phyloP scores from a whole-genome alignment of 2,329 filamentous ascomycete genomes.

The Cercospora sesami region DNA sequence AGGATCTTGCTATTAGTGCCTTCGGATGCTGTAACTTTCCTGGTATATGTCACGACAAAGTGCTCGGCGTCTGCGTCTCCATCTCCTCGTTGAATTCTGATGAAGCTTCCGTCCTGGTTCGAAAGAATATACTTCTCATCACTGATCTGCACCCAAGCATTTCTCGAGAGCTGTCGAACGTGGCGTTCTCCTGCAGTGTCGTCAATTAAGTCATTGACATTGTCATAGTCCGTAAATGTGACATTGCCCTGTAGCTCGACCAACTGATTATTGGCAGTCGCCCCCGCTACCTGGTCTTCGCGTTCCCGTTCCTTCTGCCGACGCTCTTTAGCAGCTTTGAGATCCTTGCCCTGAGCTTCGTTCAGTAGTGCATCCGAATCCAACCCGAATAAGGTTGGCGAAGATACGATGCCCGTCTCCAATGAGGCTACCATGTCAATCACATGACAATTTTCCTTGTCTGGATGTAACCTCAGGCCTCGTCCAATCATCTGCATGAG shows the following conservation, averaged over 20 bases:
- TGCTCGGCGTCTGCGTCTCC: slow-evolving; percentile 35
- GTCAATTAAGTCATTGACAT: slow-evolving; percentile 83
- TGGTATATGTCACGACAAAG: slow-evolving; percentile 46
- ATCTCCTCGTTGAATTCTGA: slow-evolving; percentile 50
- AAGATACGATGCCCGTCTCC: slow-evolving; percentile 80
- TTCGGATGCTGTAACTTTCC: slow-evolving; percentile 39
- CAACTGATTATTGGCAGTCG: not conserved
- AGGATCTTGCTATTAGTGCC: slow-evolving; percentile 54
- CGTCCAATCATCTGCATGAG: slow-evolving; percentile 97
- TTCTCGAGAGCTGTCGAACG: slow-evolving; percentile 71
- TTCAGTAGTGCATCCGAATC: slow-evolving; percentile 77
- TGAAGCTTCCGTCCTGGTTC: slow-evolving; percentile 60
- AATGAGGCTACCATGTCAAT: slow-evolving; percentile 94
- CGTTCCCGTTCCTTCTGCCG: slow-evolving; percentile 45
- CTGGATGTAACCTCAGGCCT: slow-evolving; percentile 78
- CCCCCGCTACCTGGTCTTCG: slow-evolving; percentile 38
- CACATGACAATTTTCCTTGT: slow-evolving; percentile 85
- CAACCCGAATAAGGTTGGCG: slow-evolving; percentile 88
- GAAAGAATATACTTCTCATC: slow-evolving; percentile 69
- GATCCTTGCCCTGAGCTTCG: slow-evolving; percentile 61
- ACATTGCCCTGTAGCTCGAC: slow-evolving; percentile 51
- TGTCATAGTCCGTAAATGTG: slow-evolving; percentile 86
- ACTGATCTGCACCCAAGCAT: slow-evolving; percentile 82
- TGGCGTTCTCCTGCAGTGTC: slow-evolving; percentile 77
- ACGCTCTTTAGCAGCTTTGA: slow-evolving; percentile 57